Evolutionary conservation across 805 yeast genomes (phyloP).

Genomic region (Candida rishiriensis): DNA sequence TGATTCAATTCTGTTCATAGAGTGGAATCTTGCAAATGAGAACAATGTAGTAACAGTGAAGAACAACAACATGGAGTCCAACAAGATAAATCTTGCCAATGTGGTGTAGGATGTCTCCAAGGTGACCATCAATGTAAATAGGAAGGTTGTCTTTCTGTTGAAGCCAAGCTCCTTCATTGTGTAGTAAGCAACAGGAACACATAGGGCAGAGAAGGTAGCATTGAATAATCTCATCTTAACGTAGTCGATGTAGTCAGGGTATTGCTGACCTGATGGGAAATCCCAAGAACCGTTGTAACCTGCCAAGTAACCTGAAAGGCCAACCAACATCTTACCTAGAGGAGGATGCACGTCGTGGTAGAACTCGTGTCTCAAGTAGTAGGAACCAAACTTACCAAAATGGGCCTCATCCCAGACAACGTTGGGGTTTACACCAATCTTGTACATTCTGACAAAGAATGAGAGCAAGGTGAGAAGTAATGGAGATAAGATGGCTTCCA

Average conservation of each 20-base stretch:
- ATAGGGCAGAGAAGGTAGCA: constrained; percentile 75
- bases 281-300: constrained; percentile 86
- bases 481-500: constrained; percentile 44
- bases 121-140: constrained; percentile 73
- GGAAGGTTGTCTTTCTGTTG: constrained; percentile 66
- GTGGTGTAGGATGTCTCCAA: constrained; percentile 82
- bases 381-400: constrained; percentile 93
- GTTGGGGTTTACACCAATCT: constrained; percentile 61
- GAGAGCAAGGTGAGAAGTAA: constrained; percentile 62
- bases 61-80: constrained; percentile 87
- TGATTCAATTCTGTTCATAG: constrained; percentile 41
- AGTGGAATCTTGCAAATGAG: constrained; percentile 69
- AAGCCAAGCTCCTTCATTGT: constrained; percentile 77
- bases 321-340: constrained; percentile 88
- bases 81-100: constrained; percentile 80
- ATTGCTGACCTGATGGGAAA: constrained; percentile 76
- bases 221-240: constrained; percentile 86
- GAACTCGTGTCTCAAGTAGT: constrained; percentile 80
- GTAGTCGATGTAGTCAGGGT: constrained; percentile 74
- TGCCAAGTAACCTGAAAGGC: constrained; percentile 81
- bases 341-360: constrained; percentile 99
- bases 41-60: constrained; percentile 83
- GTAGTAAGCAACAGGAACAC: constrained; percentile 83
- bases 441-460: constrained; percentile 70
- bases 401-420: constrained; percentile 98